Base-by-base conservation (phyloP, 2,329 filamentous ascomycete genomes). In the Canariomyces notabilis region DNA sequence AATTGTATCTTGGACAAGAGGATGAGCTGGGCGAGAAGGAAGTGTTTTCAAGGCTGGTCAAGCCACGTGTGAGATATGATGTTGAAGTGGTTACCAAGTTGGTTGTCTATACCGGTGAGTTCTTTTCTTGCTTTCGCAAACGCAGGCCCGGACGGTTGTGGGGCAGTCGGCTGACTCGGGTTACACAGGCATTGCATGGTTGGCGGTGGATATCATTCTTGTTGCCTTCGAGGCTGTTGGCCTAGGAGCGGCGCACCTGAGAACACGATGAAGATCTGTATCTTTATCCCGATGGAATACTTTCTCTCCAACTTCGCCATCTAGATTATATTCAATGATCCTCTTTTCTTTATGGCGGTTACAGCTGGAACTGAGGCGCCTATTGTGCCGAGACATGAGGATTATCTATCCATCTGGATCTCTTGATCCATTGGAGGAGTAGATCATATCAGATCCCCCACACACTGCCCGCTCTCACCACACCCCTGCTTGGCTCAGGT, bases 11-110 rank as follows among this genome's bases (percentile, higher is more conserved):
- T 2, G 66, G 68, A 11, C 67, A 70, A 19, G 70, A 73, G 39
- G 70, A 77, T 36, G 75, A 78, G 56, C 58, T 78, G 20, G 82
- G 82, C 38, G 84, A 89, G 64, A 77, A 75, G 56, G 86, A 94
- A 62, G 83, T 97, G 64, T 96, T 97, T 65, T 85, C 83, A 36
- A 81, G 77, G 61, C 74, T 97, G 45, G 83, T 89, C 53, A 88
- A 85, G 67, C 89, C 93, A 39, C 81, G 93, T 56, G 90, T 96
- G 49, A 77, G 90, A 57, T 98, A 97, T 61, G 93, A 98, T 67
- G 91, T 97, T n/a, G 93, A 98, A 67, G 91, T 98, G 32, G 86
- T 98, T 31, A 97, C 93, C 5, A 97, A 96, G 69, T 68, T 98
- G 50, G 86, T 98, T 58, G 89, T 98, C 19, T 98, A 98, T 70